Evolutionary conservation across 768 basidiomycete species (phyloP), one percentile per base, ranked within the genome.

Genomic region (Mycena galopus): DNA sequence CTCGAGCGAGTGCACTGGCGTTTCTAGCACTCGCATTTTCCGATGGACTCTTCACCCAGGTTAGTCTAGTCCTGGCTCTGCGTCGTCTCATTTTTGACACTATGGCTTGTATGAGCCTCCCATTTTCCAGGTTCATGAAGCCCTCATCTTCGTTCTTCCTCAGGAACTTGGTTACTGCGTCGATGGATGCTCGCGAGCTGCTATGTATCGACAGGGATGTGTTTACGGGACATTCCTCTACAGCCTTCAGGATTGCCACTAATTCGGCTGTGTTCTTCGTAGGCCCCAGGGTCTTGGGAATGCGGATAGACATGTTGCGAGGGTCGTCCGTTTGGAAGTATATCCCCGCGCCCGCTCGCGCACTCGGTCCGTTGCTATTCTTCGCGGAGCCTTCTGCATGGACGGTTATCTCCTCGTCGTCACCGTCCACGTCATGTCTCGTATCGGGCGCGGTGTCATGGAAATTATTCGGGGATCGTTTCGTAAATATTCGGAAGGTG

Each of bases 401-500:
- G 16, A 61, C 60, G 2, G 37, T 14, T 2, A 44, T 44, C 32
- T 42, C 19, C 4, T 4, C 47, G 7, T 6, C 39, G 12, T 61
- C 17, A 2, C 4, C 23, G 23, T 42, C 25, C 25, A 23, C 3
- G 7, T 3, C 23, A 25, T 10, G 23, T 11, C 23, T n/a, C 10
- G 33, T 27, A 21, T 61, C 33, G 5, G 60, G 42, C 2, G 60
- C 60, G 9, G 3, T 25, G 60, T 6, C n/a, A 2, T 23, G 27
- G 14, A 8, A 16, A 7, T 17, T 61, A 23, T 3, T n/a, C n/a
- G 3, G 23, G 42, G 37, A 11, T 61, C 23, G 10, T 33, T 16
- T 9, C 27, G 57, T 58, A 21, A 61, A 61, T 10, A 61, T 61
- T 1, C 60, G 60, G 60, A 61, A 61, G 3, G 60, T 44, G 39